These are phyloP conservation scores for Daldinia caldariorum DNA, from an alignment of 495 filamentous ascomycete genomes.

Conservation along the genomic window DNA sequence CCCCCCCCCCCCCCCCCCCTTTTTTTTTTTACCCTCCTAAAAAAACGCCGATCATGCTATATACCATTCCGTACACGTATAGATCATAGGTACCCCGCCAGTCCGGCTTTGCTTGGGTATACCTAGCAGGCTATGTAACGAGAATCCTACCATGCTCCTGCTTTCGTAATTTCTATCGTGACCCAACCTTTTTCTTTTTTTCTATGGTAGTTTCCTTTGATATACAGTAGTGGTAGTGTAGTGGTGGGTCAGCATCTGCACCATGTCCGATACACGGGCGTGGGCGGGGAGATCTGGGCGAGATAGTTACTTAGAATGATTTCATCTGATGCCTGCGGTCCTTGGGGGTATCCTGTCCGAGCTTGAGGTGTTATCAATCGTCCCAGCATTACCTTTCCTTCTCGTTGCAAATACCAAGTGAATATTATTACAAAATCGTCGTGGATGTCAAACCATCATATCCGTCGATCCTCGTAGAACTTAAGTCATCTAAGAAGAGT, in stretches of 20 bases:
- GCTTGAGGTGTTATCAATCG: neutral
- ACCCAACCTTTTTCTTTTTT: conserved; percentile 7
- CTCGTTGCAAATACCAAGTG: conserved; percentile 4
- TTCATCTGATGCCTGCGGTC: neutral
- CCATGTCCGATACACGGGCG: neutral
- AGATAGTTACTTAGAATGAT: neutral
- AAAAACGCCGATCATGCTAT: conserved; percentile 23
- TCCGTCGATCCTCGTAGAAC: neutral
- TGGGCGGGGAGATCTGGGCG: neutral
- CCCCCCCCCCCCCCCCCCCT: no score
- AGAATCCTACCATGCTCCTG: neutral
- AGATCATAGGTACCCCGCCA: conserved; percentile 1
- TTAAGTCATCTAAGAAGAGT: neutral
- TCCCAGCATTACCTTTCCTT: neutral
- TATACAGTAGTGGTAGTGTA: conserved; percentile 26
- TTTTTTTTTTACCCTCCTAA: neutral
- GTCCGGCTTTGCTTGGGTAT: neutral
- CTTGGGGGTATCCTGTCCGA: neutral
- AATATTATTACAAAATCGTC: conserved; percentile 20
- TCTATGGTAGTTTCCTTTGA: conserved; percentile 14
- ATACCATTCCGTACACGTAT: neutral
- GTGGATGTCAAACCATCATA: neutral
- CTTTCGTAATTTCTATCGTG: conserved; percentile 11
- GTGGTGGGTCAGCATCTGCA: neutral
- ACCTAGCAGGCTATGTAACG: neutral